Evolutionary conservation across 768 basidiomycete genomes (phyloP), one percentile per base, ranked within the genome.

Genomic region (Paxillus rubicundulus): DNA sequence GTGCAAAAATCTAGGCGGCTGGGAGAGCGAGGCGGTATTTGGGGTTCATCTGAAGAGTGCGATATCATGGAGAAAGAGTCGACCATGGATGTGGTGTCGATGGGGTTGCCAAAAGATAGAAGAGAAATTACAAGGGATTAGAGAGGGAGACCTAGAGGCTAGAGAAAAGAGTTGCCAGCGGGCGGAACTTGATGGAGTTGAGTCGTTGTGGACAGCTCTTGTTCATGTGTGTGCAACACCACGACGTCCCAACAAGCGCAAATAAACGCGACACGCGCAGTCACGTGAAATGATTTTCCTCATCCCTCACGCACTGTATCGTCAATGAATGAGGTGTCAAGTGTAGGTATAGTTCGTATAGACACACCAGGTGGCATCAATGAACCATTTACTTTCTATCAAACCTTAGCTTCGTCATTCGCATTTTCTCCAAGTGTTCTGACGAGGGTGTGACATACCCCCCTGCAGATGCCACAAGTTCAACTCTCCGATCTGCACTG

Each of bases 1-100:
- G 53, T 17, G 47, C 66, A 63, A 36, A 79, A 80, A 43, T 77
- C 77, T 8, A 81, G 70, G 41, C 77, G 77, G 56, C 77, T 83
- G 27, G 71, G 68, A 45, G 80, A 77, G 30, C 78, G 76, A 57
- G 69, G 66, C 32, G 77, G 76, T n/a, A 40, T 32, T 14, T 16
- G 50, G 8, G 50, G 44, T 18, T 54, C 59, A 9, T 63, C 59
- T 2, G 30, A 46, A 9, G 21, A 20, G 21, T 20, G 27, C 5
- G 53, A 52, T 5, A 38, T 27, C 16, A 32, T 20, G n/a, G 61
- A 33, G 16, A 32, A 24, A 0, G 69, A 37, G 17, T 34, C 28
- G 40, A 56, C 52, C 61, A 61, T 53, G 54, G 16, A 30, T 12
- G 17, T 27, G 18, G 24, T 48, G 14, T 47, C 47, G 21, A 12